phyloP scores from a whole-genome alignment of 2,329 filamentous ascomycete species.

The Metarhizium guizhouense region DNA sequence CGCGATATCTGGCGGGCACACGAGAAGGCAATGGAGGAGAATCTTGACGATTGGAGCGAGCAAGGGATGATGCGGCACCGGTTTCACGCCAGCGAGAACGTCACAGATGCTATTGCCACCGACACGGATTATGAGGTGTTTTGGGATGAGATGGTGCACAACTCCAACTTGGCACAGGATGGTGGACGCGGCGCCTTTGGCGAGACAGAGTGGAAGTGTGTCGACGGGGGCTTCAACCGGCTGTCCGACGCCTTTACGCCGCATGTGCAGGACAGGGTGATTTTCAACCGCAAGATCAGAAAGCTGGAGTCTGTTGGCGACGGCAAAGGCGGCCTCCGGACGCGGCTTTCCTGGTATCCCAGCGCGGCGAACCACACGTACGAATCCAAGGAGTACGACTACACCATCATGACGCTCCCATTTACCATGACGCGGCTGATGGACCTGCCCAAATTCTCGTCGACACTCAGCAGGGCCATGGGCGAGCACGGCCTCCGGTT shows the following conservation, averaged over 20 bases:
- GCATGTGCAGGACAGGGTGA: slow-evolving; percentile 17
- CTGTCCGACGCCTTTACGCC: slow-evolving; percentile 26
- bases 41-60: slow-evolving; percentile 20
- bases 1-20: slow-evolving; percentile 19
- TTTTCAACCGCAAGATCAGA: slow-evolving; percentile 14
- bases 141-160: slow-evolving; percentile 24
- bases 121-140: slow-evolving; percentile 22
- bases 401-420: slow-evolving; percentile 26
- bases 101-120: slow-evolving; percentile 23
- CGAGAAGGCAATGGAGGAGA: slow-evolving; percentile 19
- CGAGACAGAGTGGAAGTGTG: slow-evolving; percentile 19
- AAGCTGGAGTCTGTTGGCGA: slow-evolving; percentile 11
- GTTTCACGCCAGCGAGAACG: slow-evolving; percentile 24
- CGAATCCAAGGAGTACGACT: slow-evolving; percentile 25
- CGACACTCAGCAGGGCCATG: slow-evolving; percentile 16
- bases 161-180: slow-evolving; percentile 22
- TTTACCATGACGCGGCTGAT: slow-evolving; percentile 28
- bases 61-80: slow-evolving; percentile 23
- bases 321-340: not conserved
- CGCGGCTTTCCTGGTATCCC: slow-evolving; percentile 6
- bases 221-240: slow-evolving; percentile 25
- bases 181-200: slow-evolving; percentile 16
- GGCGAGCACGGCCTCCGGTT: slow-evolving; percentile 14
- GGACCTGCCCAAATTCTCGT: slow-evolving; percentile 26
- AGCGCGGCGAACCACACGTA: slow-evolving; percentile 14